phyloP scores from a whole-genome alignment of 2,329 filamentous ascomycete species.

The Penicillium decumbens region DNA sequence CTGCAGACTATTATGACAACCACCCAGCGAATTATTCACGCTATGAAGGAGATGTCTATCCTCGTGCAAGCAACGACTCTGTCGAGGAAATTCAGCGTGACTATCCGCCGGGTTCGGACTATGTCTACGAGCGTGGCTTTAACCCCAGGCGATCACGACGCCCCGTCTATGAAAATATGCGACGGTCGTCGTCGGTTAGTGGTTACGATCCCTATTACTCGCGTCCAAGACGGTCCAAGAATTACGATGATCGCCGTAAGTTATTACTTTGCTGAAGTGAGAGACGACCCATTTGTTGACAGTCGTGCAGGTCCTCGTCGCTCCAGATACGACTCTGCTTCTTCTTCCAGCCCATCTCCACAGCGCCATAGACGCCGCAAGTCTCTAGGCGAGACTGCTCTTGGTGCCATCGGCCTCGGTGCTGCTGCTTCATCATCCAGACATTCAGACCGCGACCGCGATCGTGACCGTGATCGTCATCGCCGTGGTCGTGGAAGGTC shows the following conservation, averaged over 20 bases:
- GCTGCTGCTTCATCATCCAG: constrained; percentile 36
- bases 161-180: constrained; percentile 33
- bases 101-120: constrained; percentile 66
- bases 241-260: constrained; percentile 44
- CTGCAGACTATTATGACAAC: constrained; percentile 29
- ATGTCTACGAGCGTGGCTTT: constrained; percentile 30
- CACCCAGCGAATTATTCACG: constrained; percentile 17
- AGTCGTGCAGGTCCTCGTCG: constrained; percentile 26
- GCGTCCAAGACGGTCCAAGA: constrained; percentile 43
- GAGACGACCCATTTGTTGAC: not conserved
- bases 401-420: constrained; percentile 58
- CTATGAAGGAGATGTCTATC: constrained; percentile 21
- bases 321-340: constrained; percentile 30
- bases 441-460: constrained; percentile 50
- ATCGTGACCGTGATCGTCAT: constrained; percentile 42
- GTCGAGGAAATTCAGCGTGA: constrained; percentile 80
- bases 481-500: constrained; percentile 34
- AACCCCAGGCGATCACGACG: constrained; percentile 14
- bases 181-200: constrained; percentile 36
- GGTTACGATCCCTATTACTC: constrained; percentile 34
- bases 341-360: constrained; percentile 40
- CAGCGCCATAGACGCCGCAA: constrained; percentile 42
- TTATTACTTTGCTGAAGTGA: constrained; percentile 7
- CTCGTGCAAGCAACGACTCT: constrained; percentile 67
- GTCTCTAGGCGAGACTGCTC: constrained; percentile 47